These are phyloP conservation scores for Russula ochroleuca DNA, from an alignment of 768 basidiomycete genomes.

Conservation along the genomic window DNA sequence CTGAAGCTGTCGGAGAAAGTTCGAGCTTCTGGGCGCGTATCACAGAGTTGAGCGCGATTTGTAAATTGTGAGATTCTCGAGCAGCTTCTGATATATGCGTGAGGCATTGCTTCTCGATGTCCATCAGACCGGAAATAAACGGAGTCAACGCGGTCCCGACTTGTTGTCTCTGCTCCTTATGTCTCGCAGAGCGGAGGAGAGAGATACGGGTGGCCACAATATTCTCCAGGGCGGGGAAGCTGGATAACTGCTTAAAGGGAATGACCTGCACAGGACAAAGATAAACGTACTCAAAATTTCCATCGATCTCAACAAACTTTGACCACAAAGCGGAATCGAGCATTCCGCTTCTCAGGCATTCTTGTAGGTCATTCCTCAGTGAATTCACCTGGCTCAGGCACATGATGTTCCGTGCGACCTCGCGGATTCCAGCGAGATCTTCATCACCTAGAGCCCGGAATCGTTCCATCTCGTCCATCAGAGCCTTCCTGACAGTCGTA, in stretches of 20 bases:
- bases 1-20: slow-evolving; percentile 42
- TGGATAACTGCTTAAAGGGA: slow-evolving; percentile 34
- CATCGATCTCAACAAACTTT: slow-evolving; percentile 46
- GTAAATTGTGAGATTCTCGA: slow-evolving; percentile 58
- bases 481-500: slow-evolving; percentile 44
- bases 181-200: slow-evolving; percentile 65
- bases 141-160: slow-evolving; percentile 67
- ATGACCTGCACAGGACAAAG: background rate
- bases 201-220: slow-evolving; percentile 79
- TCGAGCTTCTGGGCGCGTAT: slow-evolving; percentile 68
- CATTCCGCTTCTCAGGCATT: slow-evolving; percentile 35
- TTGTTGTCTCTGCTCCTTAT: slow-evolving; percentile 67
- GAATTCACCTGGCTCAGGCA: slow-evolving; percentile 71
- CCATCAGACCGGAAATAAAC: slow-evolving; percentile 46
- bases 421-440: slow-evolving; percentile 70
- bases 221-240: slow-evolving; percentile 71
- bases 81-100: slow-evolving; percentile 69
- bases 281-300: slow-evolving; percentile 60
- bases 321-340: slow-evolving; percentile 38
- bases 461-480: slow-evolving; percentile 58
- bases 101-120: slow-evolving; percentile 66
- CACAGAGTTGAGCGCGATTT: slow-evolving; percentile 84
- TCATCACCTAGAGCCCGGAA: slow-evolving; percentile 69
- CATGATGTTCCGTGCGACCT: slow-evolving; percentile 66
- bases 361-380: slow-evolving; percentile 50